Evolutionary conservation across 306 rosid genomes (phyloP).

Genomic region (Dalbergia cultrata): DNA sequence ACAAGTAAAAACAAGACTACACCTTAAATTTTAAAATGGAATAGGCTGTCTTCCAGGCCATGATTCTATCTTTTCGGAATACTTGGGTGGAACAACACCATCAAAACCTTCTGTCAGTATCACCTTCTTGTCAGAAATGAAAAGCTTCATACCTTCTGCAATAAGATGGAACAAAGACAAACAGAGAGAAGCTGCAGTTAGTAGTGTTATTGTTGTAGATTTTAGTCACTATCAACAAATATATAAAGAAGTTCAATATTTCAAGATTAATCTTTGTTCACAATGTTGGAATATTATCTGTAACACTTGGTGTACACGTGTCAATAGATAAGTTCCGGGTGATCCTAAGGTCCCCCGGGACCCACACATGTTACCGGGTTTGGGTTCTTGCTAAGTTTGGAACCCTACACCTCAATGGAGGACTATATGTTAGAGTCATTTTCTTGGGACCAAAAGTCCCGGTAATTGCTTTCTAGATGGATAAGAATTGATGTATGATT

Average conservation of each 20-base stretch:
- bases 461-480: too few species aligned
- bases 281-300: not conserved
- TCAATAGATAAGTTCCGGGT: too few species aligned
- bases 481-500: too few species aligned
- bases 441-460: too few species aligned
- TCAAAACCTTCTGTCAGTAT: slow-evolving; percentile 87
- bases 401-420: too few species aligned
- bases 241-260: slow-evolving; percentile 1
- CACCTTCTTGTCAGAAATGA: slow-evolving; percentile 91
- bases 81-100: slow-evolving; percentile 77
- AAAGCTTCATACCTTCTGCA: slow-evolving; percentile 92
- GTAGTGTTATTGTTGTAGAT: not conserved
- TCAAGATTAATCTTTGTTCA: slow-evolving; percentile 30
- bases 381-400: too few species aligned
- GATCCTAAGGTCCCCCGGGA: too few species aligned
- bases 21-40: slow-evolving; percentile 48
- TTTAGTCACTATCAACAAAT: not conserved
- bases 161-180: slow-evolving; percentile 22
- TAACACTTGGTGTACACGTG: too few species aligned
- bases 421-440: too few species aligned
- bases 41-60: slow-evolving; percentile 77
- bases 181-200: not conserved
- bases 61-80: slow-evolving; percentile 79
- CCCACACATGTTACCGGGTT: too few species aligned
- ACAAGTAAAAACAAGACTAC: not conserved